Evolutionary conservation across 495 filamentous ascomycete species (phyloP).

Genomic region (Aspergillus incahuasiensis): DNA sequence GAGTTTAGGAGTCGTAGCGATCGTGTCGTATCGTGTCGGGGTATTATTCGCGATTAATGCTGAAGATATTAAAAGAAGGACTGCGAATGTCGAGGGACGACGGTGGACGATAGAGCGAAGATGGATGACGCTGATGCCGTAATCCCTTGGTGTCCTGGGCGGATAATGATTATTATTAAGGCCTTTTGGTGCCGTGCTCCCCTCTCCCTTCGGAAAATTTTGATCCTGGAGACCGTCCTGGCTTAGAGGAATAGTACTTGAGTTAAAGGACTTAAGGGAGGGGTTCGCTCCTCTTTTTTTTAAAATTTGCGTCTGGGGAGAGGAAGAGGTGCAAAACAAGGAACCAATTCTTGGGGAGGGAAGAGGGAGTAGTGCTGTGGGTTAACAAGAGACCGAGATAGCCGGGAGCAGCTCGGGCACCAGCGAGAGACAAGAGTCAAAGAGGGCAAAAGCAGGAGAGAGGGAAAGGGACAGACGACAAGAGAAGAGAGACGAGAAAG

Average conservation of each 20-base stretch:
- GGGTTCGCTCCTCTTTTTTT: slow-evolving; percentile 8
- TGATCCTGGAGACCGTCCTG: slow-evolving; percentile 20
- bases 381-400: slow-evolving; percentile 13
- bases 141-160: slow-evolving; percentile 10
- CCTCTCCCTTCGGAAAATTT: slow-evolving; percentile 20
- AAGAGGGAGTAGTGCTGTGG: neutral
- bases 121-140: slow-evolving; percentile 11
- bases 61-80: slow-evolving; percentile 17
- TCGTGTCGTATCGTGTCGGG: slow-evolving; percentile 19
- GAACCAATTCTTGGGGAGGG: slow-evolving; percentile 25
- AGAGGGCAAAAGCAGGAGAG: slow-evolving; percentile 8
- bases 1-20: slow-evolving; percentile 25
- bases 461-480: neutral
- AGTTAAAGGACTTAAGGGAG: neutral
- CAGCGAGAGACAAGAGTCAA: neutral
- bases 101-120: slow-evolving; percentile 1
- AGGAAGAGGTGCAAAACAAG: slow-evolving; percentile 24
- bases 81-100: slow-evolving; percentile 16
- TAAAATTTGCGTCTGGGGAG: slow-evolving; percentile 21
- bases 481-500: slow-evolving; percentile 2
- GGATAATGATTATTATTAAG: slow-evolving; percentile 16
- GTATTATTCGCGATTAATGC: slow-evolving; percentile 3
- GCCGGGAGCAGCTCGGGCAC: slow-evolving; percentile 7
- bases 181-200: slow-evolving; percentile 6
- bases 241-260: slow-evolving; percentile 11